Base-by-base conservation (phyloP, 2,329 filamentous ascomycete species). In the Rasamsonia emersonii region DNA sequence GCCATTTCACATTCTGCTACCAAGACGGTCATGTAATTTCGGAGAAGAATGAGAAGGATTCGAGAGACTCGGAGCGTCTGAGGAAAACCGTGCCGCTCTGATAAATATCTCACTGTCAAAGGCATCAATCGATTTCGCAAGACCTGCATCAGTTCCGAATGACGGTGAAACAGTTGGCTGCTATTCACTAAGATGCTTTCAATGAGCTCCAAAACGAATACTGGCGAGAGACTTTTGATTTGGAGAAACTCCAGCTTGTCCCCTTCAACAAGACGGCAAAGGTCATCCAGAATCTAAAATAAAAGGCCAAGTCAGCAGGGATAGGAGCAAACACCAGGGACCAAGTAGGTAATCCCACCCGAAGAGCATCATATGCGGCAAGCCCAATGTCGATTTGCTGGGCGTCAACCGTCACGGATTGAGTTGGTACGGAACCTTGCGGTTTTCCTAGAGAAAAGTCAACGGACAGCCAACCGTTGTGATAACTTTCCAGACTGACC, bases 181-280 rank as follows among this genome's bases (percentile, higher is more conserved):
- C 95, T 86, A 46, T 88, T 93, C 15, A 82, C 80, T 37, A 98
- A 65, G 32, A 94, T 78, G 1, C 86, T 89, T 59, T 95, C 88
- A 46, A 98, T 86, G 33, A 96, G 70, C 53, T 98, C 91, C 1
- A 98, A 64, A 4, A 86, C 84, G 46, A 93, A 91, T 0, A 83
- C 81, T 46, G 86, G 78, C 0, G 85, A 78, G 7, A 96, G 69
- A 3, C 76, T 75, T 9, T 82, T 78, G 47, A 91, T 83, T 18
- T 78, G 77, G 23, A 98, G 70, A 49, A 88, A 94, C 42, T 85
- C 77, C 3, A 88, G 79, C 24, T 79, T 78, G 46, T 91, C 82
- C 19, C 83, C 83, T 54, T 94, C 86, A 0, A 86, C 84, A 46
- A 94, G 68, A 28, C 93, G 72, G 46, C 86, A 94, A 5, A 98